phyloP scores from a whole-genome alignment of 2,329 filamentous ascomycete genomes.

The Epichloe aotearoae region DNA sequence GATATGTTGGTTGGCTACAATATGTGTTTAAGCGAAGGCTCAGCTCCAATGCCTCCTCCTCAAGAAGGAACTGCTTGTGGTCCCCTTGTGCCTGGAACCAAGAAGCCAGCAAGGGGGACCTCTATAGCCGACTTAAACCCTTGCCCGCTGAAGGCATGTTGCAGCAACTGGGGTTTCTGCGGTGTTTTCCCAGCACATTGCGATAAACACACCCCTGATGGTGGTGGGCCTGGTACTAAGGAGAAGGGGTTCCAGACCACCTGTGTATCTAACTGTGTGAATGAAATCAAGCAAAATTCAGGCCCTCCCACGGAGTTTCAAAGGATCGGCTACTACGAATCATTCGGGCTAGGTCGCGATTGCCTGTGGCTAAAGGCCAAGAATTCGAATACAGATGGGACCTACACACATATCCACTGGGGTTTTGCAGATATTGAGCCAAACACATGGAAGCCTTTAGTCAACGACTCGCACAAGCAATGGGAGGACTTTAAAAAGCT shows the following conservation, averaged over 20 bases:
- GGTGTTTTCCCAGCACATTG: slow-evolving; percentile 3
- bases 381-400: neutral
- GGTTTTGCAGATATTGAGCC: slow-evolving; percentile 15
- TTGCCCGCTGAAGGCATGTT: slow-evolving; percentile 12
- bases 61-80: slow-evolving; percentile 11
- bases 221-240: slow-evolving; percentile 7
- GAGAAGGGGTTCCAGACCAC: slow-evolving; percentile 4
- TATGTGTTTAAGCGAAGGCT: slow-evolving; percentile 12
- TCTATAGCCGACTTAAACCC: slow-evolving; percentile 14
- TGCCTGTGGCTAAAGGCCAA: slow-evolving; percentile 3
- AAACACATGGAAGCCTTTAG: slow-evolving; percentile 2
- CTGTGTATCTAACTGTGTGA: slow-evolving; percentile 15
- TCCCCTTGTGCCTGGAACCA: slow-evolving; percentile 12
- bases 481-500: slow-evolving; percentile 9
- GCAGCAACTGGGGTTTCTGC: slow-evolving; percentile 5
- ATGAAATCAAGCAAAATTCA: slow-evolving; percentile 5
- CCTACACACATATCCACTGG: slow-evolving; percentile 12
- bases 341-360: slow-evolving; percentile 5
- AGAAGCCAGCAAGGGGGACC: slow-evolving; percentile 5
- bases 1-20: neutral
- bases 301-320: slow-evolving; percentile 3
- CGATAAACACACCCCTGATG: neutral
- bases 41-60: slow-evolving; percentile 11
- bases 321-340: slow-evolving; percentile 13
- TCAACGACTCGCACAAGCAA: neutral